Base-by-base conservation (phyloP, 768 basidiomycete genomes). In the Lyophyllum shimeji region DNA sequence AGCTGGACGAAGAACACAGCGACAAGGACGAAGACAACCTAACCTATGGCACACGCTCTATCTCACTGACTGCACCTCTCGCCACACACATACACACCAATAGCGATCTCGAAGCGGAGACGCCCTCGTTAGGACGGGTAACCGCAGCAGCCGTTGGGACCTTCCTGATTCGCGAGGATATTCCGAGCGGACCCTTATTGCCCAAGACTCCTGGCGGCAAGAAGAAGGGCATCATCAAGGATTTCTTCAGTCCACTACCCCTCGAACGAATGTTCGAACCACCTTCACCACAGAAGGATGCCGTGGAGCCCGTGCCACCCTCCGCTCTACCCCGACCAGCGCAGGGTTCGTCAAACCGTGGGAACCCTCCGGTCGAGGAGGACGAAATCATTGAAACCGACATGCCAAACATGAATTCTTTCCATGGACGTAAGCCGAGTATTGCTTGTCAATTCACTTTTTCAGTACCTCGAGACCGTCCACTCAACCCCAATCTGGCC, bases 181-280 rank as follows among this genome's bases (percentile, higher is more conserved):
- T 84, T 33, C 81, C 80, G 5, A 66, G 75, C 43, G 74, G 71
- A 5, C 82, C 83, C 0, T 64, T 89, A 42, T 68, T 88, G 17
- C 84, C 85, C 48, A 86, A 83, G 65, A 88, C 88, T 9, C 87
- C 88, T 8, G 85, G 82, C 21, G 74, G 75, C 42, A 71, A 76
- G 57, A 84, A 84, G 67, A 86, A 84, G 57, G 73, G 76, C n/a
- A 63, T 74, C 37, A 80, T 86, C 45, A 93, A 89, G 71, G 85
- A 90, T 70, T 84, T 98, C 67, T 98, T 98, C 75, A 92, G 87
- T 53, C 93, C 93, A 0, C 69, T 94, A 52, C 86, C 88, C 23
- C 77, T 97, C 8, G 94, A 97, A 71, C 82, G 81, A 53, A 93
- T 97, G 91, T 97, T 96, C 61, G 90, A 95, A 58, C 95, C 95